Evolutionary conservation across 371 early-diverging fungal species (phyloP).

Genomic region (Mortierella sp.): DNA sequence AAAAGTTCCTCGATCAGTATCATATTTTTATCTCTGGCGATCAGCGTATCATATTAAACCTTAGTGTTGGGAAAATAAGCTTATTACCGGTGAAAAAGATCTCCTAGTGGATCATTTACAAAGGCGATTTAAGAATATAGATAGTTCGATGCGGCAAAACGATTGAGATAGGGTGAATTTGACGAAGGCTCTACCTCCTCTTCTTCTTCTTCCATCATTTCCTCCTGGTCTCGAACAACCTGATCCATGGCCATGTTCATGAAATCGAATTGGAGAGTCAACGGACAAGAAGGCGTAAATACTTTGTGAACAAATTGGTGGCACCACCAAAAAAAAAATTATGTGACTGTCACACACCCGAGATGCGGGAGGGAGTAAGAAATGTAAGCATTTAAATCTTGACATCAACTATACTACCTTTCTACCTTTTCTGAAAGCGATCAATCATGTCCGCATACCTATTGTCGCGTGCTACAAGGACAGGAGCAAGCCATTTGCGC

Average conservation of each 20-base stretch:
- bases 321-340: neutral
- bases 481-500: constrained; percentile 11
- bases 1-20: neutral
- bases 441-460: constrained; percentile 12
- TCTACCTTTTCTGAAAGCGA: neutral
- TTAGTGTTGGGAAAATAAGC: neutral
- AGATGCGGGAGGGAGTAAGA: neutral
- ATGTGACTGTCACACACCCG: neutral
- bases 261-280: neutral
- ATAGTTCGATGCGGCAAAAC: neutral
- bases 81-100: constrained; percentile 51
- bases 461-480: constrained; percentile 20
- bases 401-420: neutral
- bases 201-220: constrained; percentile 36
- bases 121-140: neutral
- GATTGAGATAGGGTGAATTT: neutral
- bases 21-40: neutral
- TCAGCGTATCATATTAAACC: neutral
- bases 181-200: constrained; percentile 23
- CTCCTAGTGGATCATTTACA: constrained; percentile 20
- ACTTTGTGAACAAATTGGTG: neutral
- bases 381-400: neutral
- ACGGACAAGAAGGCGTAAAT: neutral
- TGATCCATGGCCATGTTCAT: constrained; percentile 36
- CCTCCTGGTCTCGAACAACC: constrained; percentile 44